These are phyloP conservation scores for Metrosideros polymorpha DNA, from an alignment of 441 rosid genomes.

Conservation along the genomic window DNA sequence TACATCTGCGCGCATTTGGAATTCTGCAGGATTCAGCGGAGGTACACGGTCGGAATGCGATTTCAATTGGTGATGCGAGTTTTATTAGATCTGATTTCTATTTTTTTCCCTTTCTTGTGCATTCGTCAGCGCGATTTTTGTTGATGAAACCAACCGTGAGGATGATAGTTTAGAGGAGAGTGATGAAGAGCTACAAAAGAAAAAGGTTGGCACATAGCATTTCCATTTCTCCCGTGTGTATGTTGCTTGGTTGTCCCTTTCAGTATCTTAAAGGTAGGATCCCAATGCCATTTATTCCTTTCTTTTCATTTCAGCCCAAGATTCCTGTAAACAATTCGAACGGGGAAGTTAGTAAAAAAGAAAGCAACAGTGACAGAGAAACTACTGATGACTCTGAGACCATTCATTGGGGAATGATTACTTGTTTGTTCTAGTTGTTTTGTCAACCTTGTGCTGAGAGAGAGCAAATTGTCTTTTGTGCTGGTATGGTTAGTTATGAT, in stretches of 20 bases:
- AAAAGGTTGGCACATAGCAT: background rate
- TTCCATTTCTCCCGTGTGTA: background rate
- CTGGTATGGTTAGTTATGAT: background rate
- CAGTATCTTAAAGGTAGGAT: background rate
- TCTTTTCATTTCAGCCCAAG: conserved; percentile 8
- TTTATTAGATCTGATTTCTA: too few species aligned
- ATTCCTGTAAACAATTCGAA: conserved; percentile 12
- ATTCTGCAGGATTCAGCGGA: too few species aligned
- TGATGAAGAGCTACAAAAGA: conserved; percentile 26
- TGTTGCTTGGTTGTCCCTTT: background rate
- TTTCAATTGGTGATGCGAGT: too few species aligned
- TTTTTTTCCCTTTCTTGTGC: too few species aligned
- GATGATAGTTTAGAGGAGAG: conserved; percentile 32
- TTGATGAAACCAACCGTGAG: conserved; percentile 29
- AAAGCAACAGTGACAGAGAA: conserved; percentile 47
- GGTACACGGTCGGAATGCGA: background rate
- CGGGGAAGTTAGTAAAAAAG: conserved; percentile 20
- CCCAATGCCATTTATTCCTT: background rate
- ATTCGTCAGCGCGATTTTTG: background rate
- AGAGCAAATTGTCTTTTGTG: background rate
- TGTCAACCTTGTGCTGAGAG: background rate
- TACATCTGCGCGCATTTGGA: too few species aligned
- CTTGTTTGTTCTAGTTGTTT: background rate
- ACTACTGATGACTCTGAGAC: background rate
- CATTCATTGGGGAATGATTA: background rate